Evolutionary conservation across 228 moss, liverwort and hornwort species (phyloP), one percentile per base, ranked within the genome.

Genomic region (Sphagnum magellanicum): DNA sequence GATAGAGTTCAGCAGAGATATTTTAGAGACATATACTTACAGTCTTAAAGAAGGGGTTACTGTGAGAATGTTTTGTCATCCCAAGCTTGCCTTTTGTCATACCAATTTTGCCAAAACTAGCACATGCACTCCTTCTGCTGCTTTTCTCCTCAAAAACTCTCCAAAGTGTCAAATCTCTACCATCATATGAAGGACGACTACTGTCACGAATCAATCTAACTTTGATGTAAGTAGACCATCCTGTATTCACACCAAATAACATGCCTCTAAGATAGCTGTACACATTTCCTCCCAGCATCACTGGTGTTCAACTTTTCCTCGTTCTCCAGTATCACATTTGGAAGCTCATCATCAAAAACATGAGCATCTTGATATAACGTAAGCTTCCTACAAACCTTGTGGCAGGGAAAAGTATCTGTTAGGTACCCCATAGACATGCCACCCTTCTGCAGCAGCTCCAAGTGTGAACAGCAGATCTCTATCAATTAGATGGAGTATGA

Each of bases 1-100:
- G 3, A 32, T 32, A 32, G 32, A 32, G 32, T 32, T 32, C 32
- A 32, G 3, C 32, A 32, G 32, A 32, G 32, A 32, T 32, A 32
- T 32, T 32, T 32, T 32, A 32, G 32, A 32, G 32, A 32, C 32
- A 6, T 13, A 57, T 12, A 57, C 77, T 6, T 69, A 94, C 94
- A 72, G 89, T 91, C 75, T 83, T 89, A 49, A 92, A 79, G 62
- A 92, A 76, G 68, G 83, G 75, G 61, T 76, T 92, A 49, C 80
- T 89, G 70, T 94, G 94, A 60, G 94, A 32, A 94, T 12, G 94
- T 94, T 68, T 91, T 91, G 74, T 94, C 94, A 73, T 94, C 94
- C 94, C 94, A 94, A 49, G 1, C 2, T 32, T 32, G 32, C 32
- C 32, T 32, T 32, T 32, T 32, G 32, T 32, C 32, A 32, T 32